Evolutionary conservation across 106 monocot genomes (phyloP).

Genomic region (Dendrobium chrysotoxum): DNA sequence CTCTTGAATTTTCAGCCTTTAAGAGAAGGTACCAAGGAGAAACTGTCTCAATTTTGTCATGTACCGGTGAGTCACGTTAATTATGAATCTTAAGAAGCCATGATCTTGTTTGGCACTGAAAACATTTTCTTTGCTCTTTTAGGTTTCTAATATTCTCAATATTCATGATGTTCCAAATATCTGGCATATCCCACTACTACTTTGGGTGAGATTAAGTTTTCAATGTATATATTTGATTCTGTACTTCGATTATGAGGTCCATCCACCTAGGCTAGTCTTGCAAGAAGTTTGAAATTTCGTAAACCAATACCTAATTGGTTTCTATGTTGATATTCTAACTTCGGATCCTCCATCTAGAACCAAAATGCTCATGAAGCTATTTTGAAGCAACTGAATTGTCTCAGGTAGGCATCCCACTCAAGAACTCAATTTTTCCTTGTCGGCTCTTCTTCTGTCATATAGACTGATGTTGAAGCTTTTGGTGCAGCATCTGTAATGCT

Average conservation of each 20-base stretch:
- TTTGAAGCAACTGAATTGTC: conserved; percentile 55
- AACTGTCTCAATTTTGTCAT: conserved; percentile 78
- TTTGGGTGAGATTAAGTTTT: conserved; percentile 35
- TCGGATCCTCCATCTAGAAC: conserved; percentile 33
- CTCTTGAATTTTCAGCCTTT: conserved; percentile 40
- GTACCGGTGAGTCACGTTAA: conserved; percentile 44
- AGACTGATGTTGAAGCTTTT: background rate
- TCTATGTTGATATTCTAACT: conserved; percentile 15
- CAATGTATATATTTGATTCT: conserved; percentile 1
- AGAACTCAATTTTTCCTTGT: background rate
- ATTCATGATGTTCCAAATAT: conserved; percentile 81
- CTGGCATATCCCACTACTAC: conserved; percentile 69
- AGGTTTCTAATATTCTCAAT: conserved; percentile 72
- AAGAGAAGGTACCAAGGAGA: conserved; percentile 43
- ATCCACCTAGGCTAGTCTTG: background rate
- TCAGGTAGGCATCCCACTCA: conserved; percentile 29
- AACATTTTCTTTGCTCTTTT: conserved; percentile 13
- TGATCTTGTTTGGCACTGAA: background rate
- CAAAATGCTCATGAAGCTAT: conserved; percentile 78
- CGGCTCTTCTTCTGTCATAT: background rate
- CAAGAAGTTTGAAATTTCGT: background rate
- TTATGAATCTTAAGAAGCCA: background rate
- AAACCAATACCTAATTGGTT: background rate
- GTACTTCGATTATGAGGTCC: background rate
- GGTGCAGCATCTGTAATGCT: conserved; percentile 32